phyloP scores from a whole-genome alignment of 495 filamentous ascomycete genomes.

The Rusavskia elegans region DNA sequence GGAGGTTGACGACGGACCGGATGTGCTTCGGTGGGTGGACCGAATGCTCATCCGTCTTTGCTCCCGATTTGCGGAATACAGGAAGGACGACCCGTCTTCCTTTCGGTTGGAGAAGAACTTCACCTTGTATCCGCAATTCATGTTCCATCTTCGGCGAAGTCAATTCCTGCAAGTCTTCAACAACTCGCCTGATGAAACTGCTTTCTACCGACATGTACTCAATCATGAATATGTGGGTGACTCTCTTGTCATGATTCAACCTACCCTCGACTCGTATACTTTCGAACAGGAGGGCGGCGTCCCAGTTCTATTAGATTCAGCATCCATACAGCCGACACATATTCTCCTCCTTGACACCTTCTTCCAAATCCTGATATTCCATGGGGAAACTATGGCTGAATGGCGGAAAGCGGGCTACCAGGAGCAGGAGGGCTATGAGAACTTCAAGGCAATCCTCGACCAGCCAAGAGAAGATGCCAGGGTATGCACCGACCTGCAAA shows the following conservation, averaged over 20 bases:
- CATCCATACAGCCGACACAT: constrained; percentile 85
- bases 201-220: constrained; percentile 92
- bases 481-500: constrained; percentile 32
- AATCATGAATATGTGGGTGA: constrained; percentile 96
- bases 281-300: constrained; percentile 84
- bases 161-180: constrained; percentile 99
- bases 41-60: constrained; percentile 96
- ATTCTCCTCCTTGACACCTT: constrained; percentile 95
- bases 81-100: constrained; percentile 95
- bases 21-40: constrained; percentile 97
- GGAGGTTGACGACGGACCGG: constrained; percentile 97
- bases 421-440: constrained; percentile 96
- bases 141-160: constrained; percentile 95
- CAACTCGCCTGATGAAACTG: constrained; percentile 97
- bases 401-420: constrained; percentile 99
- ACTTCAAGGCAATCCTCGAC: constrained; percentile 77
- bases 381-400: constrained; percentile 93
- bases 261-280: constrained; percentile 92
- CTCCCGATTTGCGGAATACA: constrained; percentile 93
- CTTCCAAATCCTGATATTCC: constrained; percentile 99
- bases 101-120: constrained; percentile 99
- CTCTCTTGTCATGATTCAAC: constrained; percentile 97
- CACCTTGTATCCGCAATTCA: constrained; percentile 97
- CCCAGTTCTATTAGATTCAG: constrained; percentile 88
- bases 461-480: constrained; percentile 96